A percentile compares a stretch with the other conserved stretches of the same genome.
Evolutionary conservation across 257 asterid genomes (phyloP).

Genomic region (Solanum verrucosum): DNA sequence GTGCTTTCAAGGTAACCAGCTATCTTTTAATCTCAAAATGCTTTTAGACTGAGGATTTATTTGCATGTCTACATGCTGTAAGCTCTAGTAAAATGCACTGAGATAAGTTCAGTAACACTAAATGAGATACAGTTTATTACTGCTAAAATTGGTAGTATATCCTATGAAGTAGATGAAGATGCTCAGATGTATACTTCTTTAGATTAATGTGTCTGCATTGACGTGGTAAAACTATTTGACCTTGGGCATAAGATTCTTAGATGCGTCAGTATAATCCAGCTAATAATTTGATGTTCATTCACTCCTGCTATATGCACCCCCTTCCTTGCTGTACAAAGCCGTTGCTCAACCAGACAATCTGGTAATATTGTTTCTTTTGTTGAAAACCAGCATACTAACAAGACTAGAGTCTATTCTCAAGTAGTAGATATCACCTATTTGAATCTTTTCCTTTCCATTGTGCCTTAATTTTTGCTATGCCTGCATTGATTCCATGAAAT

Average conservation of each 20-base stretch:
- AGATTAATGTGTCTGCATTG: neutral
- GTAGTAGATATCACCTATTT: neutral
- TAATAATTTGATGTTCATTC: neutral
- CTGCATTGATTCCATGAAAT: neutral
- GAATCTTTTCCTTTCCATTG: neutral
- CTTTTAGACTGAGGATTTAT: neutral
- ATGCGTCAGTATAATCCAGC: neutral
- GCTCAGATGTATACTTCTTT: neutral
- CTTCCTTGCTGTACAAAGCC: neutral
- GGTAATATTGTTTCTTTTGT: neutral
- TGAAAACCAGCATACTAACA: neutral
- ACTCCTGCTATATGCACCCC: neutral
- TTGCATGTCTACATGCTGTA: neutral
- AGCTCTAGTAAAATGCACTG: neutral
- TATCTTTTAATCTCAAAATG: neutral
- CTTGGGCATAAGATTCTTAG: neutral
- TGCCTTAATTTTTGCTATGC: neutral
- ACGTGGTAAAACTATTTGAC: neutral
- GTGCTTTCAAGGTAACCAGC: conserved; percentile 55
- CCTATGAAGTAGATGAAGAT: neutral
- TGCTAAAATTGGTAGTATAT: neutral
- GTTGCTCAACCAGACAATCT: neutral
- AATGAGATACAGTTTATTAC: neutral
- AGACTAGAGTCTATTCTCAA: neutral
- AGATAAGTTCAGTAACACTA: neutral